Evolutionary conservation across 2,329 filamentous ascomycete species (phyloP), one percentile per base, ranked within the genome.

Genomic region (Byssoonygena ceratinophila): DNA sequence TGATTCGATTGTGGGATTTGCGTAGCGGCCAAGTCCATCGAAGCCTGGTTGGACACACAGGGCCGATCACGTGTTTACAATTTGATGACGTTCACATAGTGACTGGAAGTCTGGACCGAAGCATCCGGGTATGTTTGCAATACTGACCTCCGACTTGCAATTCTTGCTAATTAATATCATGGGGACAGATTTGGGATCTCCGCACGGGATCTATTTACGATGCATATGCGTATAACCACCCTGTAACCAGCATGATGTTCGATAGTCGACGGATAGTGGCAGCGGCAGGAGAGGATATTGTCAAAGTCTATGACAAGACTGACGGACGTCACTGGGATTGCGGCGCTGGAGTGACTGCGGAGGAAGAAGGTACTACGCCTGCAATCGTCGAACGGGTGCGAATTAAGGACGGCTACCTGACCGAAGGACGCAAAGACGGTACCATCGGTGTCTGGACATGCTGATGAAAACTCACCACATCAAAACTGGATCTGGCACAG

Each of bases 241-340:
- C 90, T 0, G 80, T 98, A 53, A 94, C 89, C 29, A 87, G 84
- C 74, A 95, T 97, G 89, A 94, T 94, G 84, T 98, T 98, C 66
- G 92, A 98, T 69, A 73, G 81, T 12, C 83, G 90, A 49, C 82
- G 90, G 47, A 98, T 98, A 59, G 89, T 92, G 31, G 81, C 85
- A 49, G 91, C 92, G 1, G 89, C 89, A 0, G 87, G 90, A 39
- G 92, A 97, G 68, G 83, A 89, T 63, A 88, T 97, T 22, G 90
- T 92, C 61, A 98, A 98, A 72, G 85, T 98, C 55, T 98, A 97
- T 72, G 92, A 98, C 73, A 97, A 97, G 76, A 84, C 88, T 2
- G 92, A 98, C 66, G 89, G 89, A 37, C 77, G 87, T 56, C 92
- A 97, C 69, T 98, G 92, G 92, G 88, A 95, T 68, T 96, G 90